Base-by-base conservation (phyloP, 75 land plant genomes). In the Picea sitchensis region DNA sequence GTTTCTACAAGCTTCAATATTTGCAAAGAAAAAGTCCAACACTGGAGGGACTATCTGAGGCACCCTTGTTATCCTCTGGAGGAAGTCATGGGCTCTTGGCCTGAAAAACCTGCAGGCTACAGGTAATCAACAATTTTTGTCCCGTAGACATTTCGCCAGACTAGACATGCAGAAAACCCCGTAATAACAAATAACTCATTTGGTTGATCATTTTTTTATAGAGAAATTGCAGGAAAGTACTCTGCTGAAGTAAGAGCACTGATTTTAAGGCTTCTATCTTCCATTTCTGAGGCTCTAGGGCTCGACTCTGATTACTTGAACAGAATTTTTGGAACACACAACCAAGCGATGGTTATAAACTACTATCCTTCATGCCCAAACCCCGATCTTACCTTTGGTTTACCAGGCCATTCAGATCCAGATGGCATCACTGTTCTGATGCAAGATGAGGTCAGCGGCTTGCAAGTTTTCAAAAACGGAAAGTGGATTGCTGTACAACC, bases 221-320 rank as follows among this genome's bases (percentile, higher is more conserved):
- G 91, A 82, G 76, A 84, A 30, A 73, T 64, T 11, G 93, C 84
- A 13, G 71, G 77, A 0, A 76, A 81, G 61, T 87, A 87, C 30
- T 74, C 81, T 34, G 87, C 44, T 21, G 77, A 77, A 14, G 58
- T 69, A 3, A 83, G 85, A 76, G 81, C 71, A 14, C 31, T 91
- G 56, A 80, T 75, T 3, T 41, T 83, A 23, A 77, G 61, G 8
- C 80, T 89, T 26, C 65, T 91, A 15, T 89, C 78, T 30, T 82
- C 84, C 12, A 82, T 90, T 15, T 85, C 93, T 9, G 92, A 91
- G 80, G 82, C 86, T 77, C 76, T 90, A 23, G 93, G 93, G 2
- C 47, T 90, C 9, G 80, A 83, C 0, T 76, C 57, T 14, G 77
- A 83, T 18, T 61, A 81, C 79, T 79, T 89, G n/a, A 75, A 61